phyloP scores from a whole-genome alignment of 148 eudicot genomes.

The Polygonum aviculare region DNA sequence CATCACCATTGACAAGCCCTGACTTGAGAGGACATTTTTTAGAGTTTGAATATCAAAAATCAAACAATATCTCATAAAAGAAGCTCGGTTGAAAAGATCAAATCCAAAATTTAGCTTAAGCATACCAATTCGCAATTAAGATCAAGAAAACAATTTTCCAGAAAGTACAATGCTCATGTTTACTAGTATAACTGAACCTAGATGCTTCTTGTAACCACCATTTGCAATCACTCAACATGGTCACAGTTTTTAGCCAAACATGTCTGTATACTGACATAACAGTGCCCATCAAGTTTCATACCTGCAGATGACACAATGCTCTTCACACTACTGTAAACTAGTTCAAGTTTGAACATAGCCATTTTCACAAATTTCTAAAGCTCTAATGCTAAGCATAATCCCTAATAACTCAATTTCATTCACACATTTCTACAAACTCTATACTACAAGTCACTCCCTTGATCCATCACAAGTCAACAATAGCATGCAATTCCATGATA shows the following conservation, averaged over 20 bases:
- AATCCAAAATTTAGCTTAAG: neutral
- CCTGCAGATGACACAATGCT: neutral
- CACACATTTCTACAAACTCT: neutral
- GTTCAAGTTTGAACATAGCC: neutral
- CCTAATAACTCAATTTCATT: neutral
- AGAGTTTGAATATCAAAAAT: neutral
- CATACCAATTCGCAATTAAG: neutral
- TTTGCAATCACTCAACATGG: neutral
- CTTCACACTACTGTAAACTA: neutral
- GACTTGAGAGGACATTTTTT: constrained; percentile 1
- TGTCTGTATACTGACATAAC: neutral
- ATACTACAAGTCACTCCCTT: no score
- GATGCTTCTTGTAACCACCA: neutral
- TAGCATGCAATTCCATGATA: no score
- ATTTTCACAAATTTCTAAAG: neutral
- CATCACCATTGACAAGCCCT: constrained; percentile 99
- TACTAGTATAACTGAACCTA: neutral
- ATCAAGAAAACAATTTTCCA: neutral
- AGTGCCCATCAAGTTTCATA: neutral
- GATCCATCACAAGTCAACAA: no score
- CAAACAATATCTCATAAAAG: neutral
- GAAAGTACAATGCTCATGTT: neutral
- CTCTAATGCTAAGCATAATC: neutral
- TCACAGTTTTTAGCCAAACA: neutral
- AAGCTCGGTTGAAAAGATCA: neutral